Percentiles rank a stretch among this genome's conserved stretches.
Evolutionary conservation across 1,139 yeast species (phyloP).

Genomic region (Hyphopichia pseudoburtonii): DNA sequence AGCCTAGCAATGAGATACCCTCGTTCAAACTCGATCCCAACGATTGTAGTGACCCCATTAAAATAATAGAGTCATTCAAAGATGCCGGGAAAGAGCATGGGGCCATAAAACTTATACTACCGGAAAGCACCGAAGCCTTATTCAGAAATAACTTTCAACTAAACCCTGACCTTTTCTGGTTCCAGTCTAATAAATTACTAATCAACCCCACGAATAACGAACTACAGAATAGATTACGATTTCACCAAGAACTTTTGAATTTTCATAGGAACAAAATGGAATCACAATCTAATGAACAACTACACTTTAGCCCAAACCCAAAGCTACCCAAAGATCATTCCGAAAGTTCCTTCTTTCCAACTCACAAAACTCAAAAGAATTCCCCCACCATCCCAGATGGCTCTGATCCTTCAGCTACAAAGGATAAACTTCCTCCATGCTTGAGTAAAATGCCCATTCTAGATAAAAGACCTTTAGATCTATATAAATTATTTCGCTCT

Average conservation of each 20-base stretch:
- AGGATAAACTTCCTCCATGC: conserved; percentile 11
- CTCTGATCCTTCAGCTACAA: neutral
- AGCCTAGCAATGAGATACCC: no score
- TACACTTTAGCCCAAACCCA: neutral
- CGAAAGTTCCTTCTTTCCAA: no score
- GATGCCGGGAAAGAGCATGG: conserved; percentile 57
- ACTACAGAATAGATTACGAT: conserved; percentile 26
- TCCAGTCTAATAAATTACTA: conserved; percentile 47
- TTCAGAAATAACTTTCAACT: conserved; percentile 34
- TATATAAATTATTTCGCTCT: conserved; percentile 49
- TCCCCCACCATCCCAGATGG: neutral
- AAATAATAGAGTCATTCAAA: conserved; percentile 47
- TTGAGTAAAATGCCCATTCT: conserved; percentile 45
- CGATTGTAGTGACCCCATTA: conserved; percentile 47
- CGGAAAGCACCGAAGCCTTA: conserved; percentile 37
- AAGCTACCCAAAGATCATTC: neutral
- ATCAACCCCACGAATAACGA: conserved; percentile 32
- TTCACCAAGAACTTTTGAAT: conserved; percentile 28
- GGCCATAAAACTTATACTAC: conserved; percentile 71
- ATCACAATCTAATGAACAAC: neutral
- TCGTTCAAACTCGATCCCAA: conserved; percentile 38
- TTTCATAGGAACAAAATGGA: conserved; percentile 1
- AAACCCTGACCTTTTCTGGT: conserved; percentile 50
- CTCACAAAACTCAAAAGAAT: neutral
- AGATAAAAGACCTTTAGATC: conserved; percentile 56